Conservation (phyloP, 108 stramenopile genomes). For the Craspedostauros australis region DNA sequence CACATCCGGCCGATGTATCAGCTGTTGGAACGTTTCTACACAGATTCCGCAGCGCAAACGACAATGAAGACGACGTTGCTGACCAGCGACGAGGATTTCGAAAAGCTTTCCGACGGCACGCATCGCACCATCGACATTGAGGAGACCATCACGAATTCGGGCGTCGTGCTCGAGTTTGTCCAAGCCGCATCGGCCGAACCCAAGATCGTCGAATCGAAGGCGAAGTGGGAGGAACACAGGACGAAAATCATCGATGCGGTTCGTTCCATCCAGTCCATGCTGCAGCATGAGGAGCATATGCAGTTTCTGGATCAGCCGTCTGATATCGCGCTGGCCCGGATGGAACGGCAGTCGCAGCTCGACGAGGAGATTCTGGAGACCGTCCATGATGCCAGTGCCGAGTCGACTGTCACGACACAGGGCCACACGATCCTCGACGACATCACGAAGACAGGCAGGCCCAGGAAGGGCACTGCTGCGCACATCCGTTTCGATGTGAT, state of each 20-base stretch:
- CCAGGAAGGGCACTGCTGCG: not conserved
- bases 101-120: not conserved
- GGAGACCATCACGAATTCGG: not conserved
- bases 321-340: no score
- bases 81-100: not conserved
- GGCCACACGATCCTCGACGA: no score
- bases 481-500: slow-evolving; percentile 7
- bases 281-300: no score
- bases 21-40: not conserved
- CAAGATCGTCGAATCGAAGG: no score
- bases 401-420: not conserved
- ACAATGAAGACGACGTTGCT: not conserved
- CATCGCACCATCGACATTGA: not conserved
- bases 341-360: not conserved
- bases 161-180: not conserved
- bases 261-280: no score
- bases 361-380: slow-evolving; percentile 4
- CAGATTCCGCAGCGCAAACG: not conserved
- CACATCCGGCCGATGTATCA: not conserved
- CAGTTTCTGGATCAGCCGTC: no score
- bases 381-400: slow-evolving; percentile 1
- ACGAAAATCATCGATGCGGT: no score
- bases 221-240: no score
- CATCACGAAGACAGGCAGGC: not conserved
- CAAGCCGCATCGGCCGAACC: no score